Evolutionary conservation across 768 basidiomycete species (phyloP).

Genomic region (Dacryopinax spathularia): DNA sequence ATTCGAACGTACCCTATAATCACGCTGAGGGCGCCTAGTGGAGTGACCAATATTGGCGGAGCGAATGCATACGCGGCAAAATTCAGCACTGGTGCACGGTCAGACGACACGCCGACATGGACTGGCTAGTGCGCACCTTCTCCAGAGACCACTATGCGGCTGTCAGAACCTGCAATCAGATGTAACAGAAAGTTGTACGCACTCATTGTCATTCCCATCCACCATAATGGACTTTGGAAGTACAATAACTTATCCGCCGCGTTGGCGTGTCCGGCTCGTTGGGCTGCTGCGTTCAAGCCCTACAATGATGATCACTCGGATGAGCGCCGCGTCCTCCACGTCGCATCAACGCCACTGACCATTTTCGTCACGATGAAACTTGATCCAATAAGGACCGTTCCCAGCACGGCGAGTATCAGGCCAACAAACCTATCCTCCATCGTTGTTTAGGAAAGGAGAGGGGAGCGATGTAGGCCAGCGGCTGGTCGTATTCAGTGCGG

Average conservation of each 20-base stretch:
- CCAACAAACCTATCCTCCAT: constrained; percentile 95
- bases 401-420: constrained; percentile 69
- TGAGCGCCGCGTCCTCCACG: neutral
- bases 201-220: constrained; percentile 90
- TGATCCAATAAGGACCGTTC: constrained; percentile 78
- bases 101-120: neutral
- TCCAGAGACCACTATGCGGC: constrained; percentile 66
- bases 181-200: constrained; percentile 26
- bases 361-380: constrained; percentile 99
- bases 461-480: neutral
- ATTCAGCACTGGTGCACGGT: constrained; percentile 28
- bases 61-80: constrained; percentile 98
- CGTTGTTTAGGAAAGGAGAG: constrained; percentile 27
- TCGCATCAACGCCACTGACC: constrained; percentile 31
- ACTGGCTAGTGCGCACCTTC: constrained; percentile 41
- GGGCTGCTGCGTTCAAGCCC: constrained; percentile 81
- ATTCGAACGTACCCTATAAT: constrained; percentile 88
- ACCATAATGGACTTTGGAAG: constrained; percentile 87
- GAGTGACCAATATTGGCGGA: constrained; percentile 94
- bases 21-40: constrained; percentile 90
- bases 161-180: constrained; percentile 3
- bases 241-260: constrained; percentile 79
- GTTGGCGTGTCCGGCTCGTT: constrained; percentile 36
- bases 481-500: neutral
- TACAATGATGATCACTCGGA: constrained; percentile 20